Evolutionary conservation across 1,139 yeast genomes (phyloP), one percentile per base, ranked within the genome.

Genomic region (Saccharomyces pastorianus): DNA sequence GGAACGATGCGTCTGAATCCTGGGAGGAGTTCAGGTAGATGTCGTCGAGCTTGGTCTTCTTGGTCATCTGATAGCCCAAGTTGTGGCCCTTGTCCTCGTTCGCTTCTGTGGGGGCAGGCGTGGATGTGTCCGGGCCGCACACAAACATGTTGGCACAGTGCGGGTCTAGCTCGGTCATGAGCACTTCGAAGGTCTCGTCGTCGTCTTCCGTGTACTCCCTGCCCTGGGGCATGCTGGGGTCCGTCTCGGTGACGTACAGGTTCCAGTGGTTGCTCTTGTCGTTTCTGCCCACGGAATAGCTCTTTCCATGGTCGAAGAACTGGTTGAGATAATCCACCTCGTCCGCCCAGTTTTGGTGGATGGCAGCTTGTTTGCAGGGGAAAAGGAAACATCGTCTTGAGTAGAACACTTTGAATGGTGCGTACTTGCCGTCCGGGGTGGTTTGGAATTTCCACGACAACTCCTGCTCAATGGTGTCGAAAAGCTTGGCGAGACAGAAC

Each of bases 361-460:
- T 85, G 57, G 83, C 83, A 51, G 79, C 76, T 72, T 93, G 99
- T 64, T 79, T 83, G 47, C 84, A 83, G 11, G 99, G 99, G 68
- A 91, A 91, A 93, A 91, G 85, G 71, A 90, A 91, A 44, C 89
- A 80, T 69, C 96, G 83, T 69, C 97, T 82, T 2, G 97, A 90
- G 72, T 93, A 93, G 65, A 91, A 90, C 11, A 89, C 83, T 62
- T 87, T 81, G 72, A 79, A 79, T 47, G 89, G 84, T 29, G 58
- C 54, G 44, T 56, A 60, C 41, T 59, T 60, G 25, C 52, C 56
- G 3, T 50, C 50, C 7, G 51, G 51, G 51, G 66, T 68, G 59
- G 55, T 62, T 60, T 57, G 73, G 56, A 63, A 55, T 28, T 67
- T 59, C 72, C 77, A 73, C n/a, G 67, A 63, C 44, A 79, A 64